Percentiles rank a stretch among this genome's conserved stretches.
Evolutionary conservation across 768 basidiomycete species (phyloP).

Genomic region (Hericium erinaceus): DNA sequence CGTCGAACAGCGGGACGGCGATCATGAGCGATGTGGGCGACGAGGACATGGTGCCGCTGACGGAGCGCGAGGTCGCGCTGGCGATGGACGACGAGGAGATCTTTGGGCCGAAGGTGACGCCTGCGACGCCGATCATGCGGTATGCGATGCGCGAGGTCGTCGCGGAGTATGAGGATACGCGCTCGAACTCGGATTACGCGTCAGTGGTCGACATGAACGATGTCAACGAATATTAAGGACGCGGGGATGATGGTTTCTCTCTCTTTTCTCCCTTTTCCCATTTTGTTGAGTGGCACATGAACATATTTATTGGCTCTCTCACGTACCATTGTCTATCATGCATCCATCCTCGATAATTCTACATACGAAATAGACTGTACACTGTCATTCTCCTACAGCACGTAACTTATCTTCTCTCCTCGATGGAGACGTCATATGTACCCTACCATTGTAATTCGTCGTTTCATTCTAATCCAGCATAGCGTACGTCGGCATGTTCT

Average conservation of each 20-base stretch:
- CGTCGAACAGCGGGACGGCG: constrained; percentile 15
- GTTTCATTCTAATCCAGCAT: constrained; percentile 49
- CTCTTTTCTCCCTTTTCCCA: background rate
- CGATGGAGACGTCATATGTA: background rate
- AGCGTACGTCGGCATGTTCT: constrained; percentile 81
- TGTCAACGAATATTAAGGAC: background rate
- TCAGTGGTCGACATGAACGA: constrained; percentile 74
- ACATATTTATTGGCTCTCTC: background rate
- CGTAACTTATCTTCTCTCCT: background rate
- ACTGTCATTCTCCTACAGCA: background rate
- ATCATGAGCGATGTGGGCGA: constrained; percentile 15
- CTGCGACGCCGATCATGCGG: constrained; percentile 73
- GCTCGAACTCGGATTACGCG: constrained; percentile 70
- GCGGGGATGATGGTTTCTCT: background rate
- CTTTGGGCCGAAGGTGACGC: constrained; percentile 67
- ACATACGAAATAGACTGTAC: background rate
- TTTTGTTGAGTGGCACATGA: background rate
- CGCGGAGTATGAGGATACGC: constrained; percentile 71
- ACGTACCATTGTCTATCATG: background rate
- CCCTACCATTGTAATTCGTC: background rate
- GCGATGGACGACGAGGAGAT: constrained; percentile 40
- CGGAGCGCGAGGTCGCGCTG: constrained; percentile 34
- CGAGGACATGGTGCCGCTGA: constrained; percentile 28
- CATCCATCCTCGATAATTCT: background rate
- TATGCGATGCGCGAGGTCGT: constrained; percentile 81